Conservation (phyloP, 495 filamentous ascomycete genomes). For the Penicillium flavigenum region DNA sequence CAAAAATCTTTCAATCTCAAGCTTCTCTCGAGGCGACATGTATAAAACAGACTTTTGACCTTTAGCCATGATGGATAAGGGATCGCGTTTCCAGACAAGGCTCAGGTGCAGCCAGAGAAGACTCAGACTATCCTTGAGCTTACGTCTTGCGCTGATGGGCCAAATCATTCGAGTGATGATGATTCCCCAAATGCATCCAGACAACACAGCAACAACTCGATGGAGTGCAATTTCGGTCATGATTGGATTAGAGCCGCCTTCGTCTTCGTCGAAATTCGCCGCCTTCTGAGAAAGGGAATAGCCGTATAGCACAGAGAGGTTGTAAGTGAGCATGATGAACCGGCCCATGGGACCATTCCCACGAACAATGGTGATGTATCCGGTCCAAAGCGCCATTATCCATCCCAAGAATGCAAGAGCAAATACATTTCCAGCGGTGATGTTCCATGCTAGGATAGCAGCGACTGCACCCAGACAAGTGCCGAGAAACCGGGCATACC, state of each 20-base stretch:
- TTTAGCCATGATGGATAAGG: conserved; percentile 68
- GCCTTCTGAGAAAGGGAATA: conserved; percentile 82
- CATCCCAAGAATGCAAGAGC: conserved; percentile 75
- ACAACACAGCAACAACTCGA: conserved; percentile 81
- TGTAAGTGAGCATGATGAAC: conserved; percentile 93
- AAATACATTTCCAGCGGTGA: conserved; percentile 68
- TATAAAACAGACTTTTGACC: conserved; percentile 56
- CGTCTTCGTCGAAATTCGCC: conserved; percentile 66
- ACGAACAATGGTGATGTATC: conserved; percentile 82
- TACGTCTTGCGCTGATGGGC: conserved; percentile 84
- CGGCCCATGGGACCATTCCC: conserved; percentile 88
- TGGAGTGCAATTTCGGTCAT: conserved; percentile 90
- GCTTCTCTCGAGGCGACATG: conserved; percentile 79
- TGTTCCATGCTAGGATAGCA: conserved; percentile 73
- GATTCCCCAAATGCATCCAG: conserved; percentile 88
- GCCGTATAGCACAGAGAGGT: conserved; percentile 91
- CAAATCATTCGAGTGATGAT: conserved; percentile 87
- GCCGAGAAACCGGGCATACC: conserved; percentile 80
- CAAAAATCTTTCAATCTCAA: conserved; percentile 61
- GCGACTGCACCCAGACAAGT: conserved; percentile 78
- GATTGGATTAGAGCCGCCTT: conserved; percentile 80
- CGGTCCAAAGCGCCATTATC: conserved; percentile 75
- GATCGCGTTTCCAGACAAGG: conserved; percentile 97
- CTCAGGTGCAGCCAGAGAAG: conserved; percentile 90
- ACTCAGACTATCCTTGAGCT: conserved; percentile 82